phyloP scores from a whole-genome alignment of 2,329 filamentous ascomycete genomes.

The Elsinoe arachidis region DNA sequence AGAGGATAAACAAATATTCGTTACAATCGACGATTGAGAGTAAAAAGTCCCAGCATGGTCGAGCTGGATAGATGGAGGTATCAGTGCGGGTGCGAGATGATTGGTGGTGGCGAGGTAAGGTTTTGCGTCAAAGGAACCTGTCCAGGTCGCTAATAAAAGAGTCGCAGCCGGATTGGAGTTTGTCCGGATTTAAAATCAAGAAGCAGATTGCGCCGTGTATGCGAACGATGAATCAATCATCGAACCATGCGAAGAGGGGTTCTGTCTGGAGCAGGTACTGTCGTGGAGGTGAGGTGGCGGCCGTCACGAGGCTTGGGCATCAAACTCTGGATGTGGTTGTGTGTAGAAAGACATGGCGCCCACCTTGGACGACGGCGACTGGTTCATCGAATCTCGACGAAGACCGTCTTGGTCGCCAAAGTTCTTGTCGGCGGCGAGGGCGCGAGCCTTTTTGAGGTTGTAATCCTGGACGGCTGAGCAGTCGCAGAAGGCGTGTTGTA shows the following conservation, averaged over 20 bases:
- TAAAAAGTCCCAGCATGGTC: not conserved
- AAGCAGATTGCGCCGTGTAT: not conserved
- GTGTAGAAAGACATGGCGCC: not conserved
- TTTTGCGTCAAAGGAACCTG: not conserved
- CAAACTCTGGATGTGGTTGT: conserved; percentile 11
- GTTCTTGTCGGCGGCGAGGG: conserved; percentile 10
- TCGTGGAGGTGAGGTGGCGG: not conserved
- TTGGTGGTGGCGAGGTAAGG: not conserved
- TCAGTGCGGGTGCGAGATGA: not conserved
- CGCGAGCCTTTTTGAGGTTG: conserved; percentile 25
- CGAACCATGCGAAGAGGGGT: not conserved
- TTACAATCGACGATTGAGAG: not conserved
- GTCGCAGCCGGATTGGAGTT: conserved; percentile 1
- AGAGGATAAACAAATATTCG: not conserved
- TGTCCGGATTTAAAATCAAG: conserved; percentile 1
- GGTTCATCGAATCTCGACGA: conserved; percentile 12
- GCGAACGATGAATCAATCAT: conserved; percentile 2
- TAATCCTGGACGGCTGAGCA: conserved; percentile 27
- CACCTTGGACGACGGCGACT: not conserved
- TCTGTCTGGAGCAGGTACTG: conserved; percentile 12
- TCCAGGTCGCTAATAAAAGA: conserved; percentile 7
- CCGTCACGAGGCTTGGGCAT: conserved; percentile 5
- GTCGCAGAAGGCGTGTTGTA: conserved; percentile 27
- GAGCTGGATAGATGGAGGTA: not conserved
- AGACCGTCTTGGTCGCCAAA: conserved; percentile 7